These are phyloP conservation scores for Allium fistulosum DNA, from an alignment of 106 monocot genomes.

Conservation along the genomic window DNA sequence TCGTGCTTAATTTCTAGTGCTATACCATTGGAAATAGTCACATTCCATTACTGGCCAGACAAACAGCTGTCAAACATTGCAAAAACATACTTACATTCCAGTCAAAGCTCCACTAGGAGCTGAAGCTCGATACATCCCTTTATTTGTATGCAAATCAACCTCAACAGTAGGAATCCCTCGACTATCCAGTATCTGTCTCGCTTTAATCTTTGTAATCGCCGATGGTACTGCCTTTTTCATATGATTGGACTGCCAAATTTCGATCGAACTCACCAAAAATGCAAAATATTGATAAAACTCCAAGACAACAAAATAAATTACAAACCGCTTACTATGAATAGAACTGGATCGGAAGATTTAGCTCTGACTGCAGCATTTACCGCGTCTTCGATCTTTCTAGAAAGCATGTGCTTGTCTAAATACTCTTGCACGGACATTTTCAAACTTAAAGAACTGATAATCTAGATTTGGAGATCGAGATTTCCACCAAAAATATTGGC, in stretches of 20 bases:
- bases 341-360: slow-evolving; percentile 80
- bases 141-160: slow-evolving; percentile 89
- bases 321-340: slow-evolving; percentile 52
- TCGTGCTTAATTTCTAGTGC: no score
- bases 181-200: slow-evolving; percentile 90
- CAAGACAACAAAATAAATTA: neutral
- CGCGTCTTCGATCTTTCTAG: slow-evolving; percentile 96
- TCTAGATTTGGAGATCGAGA: no score
- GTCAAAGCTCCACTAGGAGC: slow-evolving; percentile 47
- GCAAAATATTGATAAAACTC: neutral
- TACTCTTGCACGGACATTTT: slow-evolving; percentile 97
- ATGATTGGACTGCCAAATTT: slow-evolving; percentile 65
- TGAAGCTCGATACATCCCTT: slow-evolving; percentile 83
- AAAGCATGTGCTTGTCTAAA: slow-evolving; percentile 79
- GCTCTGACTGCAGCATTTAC: slow-evolving; percentile 96
- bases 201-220: slow-evolving; percentile 85
- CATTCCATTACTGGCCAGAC: no score
- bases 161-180: slow-evolving; percentile 84
- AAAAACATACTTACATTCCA: slow-evolving; percentile 44
- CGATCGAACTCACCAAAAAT: neutral
- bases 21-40: no score
- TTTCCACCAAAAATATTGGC: no score
- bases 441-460: neutral
- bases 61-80: no score
- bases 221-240: slow-evolving; percentile 79